phyloP scores from a whole-genome alignment of 768 basidiomycete genomes.

The Suillus subaureus region DNA sequence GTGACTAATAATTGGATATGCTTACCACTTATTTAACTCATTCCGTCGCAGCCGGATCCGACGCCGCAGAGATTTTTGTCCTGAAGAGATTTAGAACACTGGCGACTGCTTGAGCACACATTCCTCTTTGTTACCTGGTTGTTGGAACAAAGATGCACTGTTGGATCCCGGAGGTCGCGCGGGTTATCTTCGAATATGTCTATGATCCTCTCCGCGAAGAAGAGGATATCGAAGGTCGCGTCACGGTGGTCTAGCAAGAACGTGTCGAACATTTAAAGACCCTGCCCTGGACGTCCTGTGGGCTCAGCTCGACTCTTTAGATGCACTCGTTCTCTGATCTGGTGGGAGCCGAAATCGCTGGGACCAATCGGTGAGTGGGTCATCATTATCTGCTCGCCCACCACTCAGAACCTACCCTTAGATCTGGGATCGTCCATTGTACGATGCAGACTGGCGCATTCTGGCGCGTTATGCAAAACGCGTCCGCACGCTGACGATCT shows the following conservation, averaged over 20 bases:
- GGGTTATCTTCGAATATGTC: constrained; percentile 25
- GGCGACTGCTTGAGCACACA: background rate
- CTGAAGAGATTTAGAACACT: background rate
- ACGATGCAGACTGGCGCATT: background rate
- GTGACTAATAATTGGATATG: background rate
- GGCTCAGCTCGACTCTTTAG: constrained; percentile 3
- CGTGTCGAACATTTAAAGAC: constrained; percentile 11
- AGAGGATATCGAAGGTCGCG: background rate
- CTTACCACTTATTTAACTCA: background rate
- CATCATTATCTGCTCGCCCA: background rate
- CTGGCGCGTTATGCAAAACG: constrained; percentile 2
- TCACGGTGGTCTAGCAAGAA: constrained; percentile 5
- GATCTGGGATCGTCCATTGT: background rate
- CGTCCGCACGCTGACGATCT: background rate
- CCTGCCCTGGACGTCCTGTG: constrained; percentile 9
- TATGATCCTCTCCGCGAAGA: constrained; percentile 5
- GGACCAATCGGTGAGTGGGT: background rate
- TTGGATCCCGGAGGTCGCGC: constrained; percentile 20
- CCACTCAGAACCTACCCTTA: background rate
- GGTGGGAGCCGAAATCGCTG: background rate
- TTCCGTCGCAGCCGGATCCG: background rate
- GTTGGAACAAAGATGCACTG: background rate
- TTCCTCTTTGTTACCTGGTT: background rate
- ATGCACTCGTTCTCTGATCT: constrained; percentile 2
- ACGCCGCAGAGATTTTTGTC: background rate